These are phyloP conservation scores for Filobasidium uniguttulatum DNA, from an alignment of 1,284 basidiomycete genomes.

Conservation along the genomic window DNA sequence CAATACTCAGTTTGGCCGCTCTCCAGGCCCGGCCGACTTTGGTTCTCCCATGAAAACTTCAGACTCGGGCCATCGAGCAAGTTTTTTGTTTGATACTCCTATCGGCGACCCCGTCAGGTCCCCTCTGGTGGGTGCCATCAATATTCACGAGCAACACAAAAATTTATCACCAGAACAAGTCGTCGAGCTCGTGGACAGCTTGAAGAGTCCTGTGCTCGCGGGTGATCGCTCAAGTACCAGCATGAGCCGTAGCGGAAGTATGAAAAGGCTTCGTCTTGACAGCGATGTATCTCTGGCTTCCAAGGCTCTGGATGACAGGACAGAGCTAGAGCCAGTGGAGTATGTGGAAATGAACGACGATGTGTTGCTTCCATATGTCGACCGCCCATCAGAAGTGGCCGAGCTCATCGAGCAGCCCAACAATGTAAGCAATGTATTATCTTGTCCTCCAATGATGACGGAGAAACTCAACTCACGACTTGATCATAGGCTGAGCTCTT, in stretches of 20 bases:
- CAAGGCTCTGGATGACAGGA: slow-evolving; percentile 4
- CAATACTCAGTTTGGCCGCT: background rate
- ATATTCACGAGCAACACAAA: slow-evolving; percentile 20
- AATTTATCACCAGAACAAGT: slow-evolving; percentile 30
- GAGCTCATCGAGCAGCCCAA: slow-evolving; percentile 24
- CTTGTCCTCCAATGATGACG: background rate
- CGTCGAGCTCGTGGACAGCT: slow-evolving; percentile 25
- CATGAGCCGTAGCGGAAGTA: slow-evolving; percentile 16
- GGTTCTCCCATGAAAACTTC: background rate
- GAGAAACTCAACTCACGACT: background rate
- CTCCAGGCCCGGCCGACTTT: background rate
- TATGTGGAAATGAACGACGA: slow-evolving; percentile 33
- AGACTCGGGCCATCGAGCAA: slow-evolving; percentile 13
- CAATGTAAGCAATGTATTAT: slow-evolving; percentile 19
- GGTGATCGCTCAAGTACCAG: background rate
- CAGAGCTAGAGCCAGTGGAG: slow-evolving; percentile 35
- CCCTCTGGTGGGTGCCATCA: background rate
- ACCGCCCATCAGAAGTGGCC: slow-evolving; percentile 27
- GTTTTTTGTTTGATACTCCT: slow-evolving; percentile 14
- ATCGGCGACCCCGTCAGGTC: slow-evolving; percentile 3
- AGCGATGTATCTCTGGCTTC: slow-evolving; percentile 10
- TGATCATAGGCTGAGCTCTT: slow-evolving; percentile 17
- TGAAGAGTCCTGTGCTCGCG: slow-evolving; percentile 26
- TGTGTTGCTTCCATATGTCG: slow-evolving; percentile 30
- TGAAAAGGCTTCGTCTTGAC: slow-evolving; percentile 24